phyloP scores from a whole-genome alignment of 768 basidiomycete genomes.

The Pluteus cervinus region DNA sequence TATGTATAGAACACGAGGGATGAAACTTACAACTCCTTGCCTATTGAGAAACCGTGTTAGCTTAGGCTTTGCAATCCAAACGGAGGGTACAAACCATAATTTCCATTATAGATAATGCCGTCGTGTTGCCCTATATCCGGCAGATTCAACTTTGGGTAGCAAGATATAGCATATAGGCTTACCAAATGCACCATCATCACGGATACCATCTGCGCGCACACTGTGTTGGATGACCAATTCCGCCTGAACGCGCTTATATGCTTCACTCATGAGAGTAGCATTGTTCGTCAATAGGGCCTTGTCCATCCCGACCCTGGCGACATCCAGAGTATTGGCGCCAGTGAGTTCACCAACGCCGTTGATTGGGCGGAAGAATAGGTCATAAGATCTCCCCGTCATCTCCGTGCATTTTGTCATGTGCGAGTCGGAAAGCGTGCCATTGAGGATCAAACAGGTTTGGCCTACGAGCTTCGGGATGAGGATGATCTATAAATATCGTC shows the following conservation, averaged over 20 bases:
- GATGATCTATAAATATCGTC: slow-evolving; percentile 46
- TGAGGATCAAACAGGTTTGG: slow-evolving; percentile 52
- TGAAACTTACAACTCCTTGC: slow-evolving; percentile 36
- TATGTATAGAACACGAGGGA: neutral
- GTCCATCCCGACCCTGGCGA: slow-evolving; percentile 59
- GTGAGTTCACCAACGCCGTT: slow-evolving; percentile 44
- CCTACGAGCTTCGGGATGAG: slow-evolving; percentile 54
- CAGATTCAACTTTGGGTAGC: too few species aligned
- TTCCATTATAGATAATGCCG: slow-evolving; percentile 70
- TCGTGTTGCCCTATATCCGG: slow-evolving; percentile 48
- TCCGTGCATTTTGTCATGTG: slow-evolving; percentile 40
- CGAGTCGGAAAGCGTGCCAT: slow-evolving; percentile 34
- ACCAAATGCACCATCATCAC: slow-evolving; percentile 45
- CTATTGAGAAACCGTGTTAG: slow-evolving; percentile 14
- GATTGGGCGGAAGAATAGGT: slow-evolving; percentile 33
- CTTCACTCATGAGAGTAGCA: slow-evolving; percentile 37
- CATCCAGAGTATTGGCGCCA: slow-evolving; percentile 63
- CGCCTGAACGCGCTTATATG: slow-evolving; percentile 43
- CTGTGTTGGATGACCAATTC: slow-evolving; percentile 46
- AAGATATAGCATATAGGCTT: slow-evolving; percentile 10
- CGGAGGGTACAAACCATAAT: slow-evolving; percentile 51
- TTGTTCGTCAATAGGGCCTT: slow-evolving; percentile 36
- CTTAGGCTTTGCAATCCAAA: neutral
- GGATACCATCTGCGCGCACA: slow-evolving; percentile 54
- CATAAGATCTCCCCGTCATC: slow-evolving; percentile 48